Conservation (phyloP, 306 rosid genomes). For the Glycyrrhiza uralensis region DNA sequence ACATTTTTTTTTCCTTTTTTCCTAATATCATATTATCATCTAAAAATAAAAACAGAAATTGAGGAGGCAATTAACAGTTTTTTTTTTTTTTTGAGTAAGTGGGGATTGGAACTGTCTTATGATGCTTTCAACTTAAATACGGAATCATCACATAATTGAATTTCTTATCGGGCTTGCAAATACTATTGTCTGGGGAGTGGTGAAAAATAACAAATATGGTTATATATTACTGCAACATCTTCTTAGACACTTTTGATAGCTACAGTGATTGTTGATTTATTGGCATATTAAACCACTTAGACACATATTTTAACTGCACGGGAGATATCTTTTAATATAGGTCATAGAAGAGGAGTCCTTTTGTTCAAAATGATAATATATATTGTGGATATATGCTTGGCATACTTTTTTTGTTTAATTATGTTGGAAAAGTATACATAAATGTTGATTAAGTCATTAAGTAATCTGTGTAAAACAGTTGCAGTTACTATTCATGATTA, state of each 20-base stretch:
- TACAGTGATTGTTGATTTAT: constrained; percentile 1
- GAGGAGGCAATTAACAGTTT: background rate
- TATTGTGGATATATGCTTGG: background rate
- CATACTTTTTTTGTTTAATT: background rate
- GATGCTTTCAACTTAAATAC: background rate
- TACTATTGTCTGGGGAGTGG: background rate
- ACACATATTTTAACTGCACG: background rate
- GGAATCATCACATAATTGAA: background rate
- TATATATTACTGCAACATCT: background rate
- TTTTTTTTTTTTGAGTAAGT: background rate
- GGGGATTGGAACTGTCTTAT: background rate
- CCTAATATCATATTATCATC: background rate
- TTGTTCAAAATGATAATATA: background rate
- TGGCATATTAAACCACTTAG: constrained; percentile 3
- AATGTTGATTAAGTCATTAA: background rate
- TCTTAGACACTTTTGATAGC: background rate
- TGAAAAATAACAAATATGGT: background rate
- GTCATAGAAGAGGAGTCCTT: background rate
- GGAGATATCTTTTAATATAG: background rate
- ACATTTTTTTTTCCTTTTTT: background rate
- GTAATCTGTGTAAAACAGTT: background rate
- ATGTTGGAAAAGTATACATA: background rate
- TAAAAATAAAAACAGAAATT: background rate
- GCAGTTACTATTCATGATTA: background rate
- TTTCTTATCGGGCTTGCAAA: background rate